A percentile compares a stretch with the other conserved stretches of the same genome.
Conservation (phyloP, 176 grass and related monocot genomes). For the Zizania latifolia region DNA sequence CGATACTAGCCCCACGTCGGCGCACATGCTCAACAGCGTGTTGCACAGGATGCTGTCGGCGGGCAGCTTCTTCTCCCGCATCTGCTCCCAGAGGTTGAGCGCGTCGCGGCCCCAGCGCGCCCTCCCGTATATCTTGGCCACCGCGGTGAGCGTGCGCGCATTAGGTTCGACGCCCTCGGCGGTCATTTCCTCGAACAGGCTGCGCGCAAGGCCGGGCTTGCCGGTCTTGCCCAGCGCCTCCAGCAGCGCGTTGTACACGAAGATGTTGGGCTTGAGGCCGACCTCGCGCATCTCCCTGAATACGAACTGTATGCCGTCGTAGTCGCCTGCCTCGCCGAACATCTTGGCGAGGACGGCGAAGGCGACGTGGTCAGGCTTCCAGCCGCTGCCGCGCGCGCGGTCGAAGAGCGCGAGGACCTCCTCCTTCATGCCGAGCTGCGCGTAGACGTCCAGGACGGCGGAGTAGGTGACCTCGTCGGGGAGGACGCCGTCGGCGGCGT, state of each 20-base stretch:
- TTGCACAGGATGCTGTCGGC: slow-evolving; percentile 86
- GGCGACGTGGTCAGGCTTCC: slow-evolving; percentile 72
- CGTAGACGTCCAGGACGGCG: slow-evolving; percentile 69
- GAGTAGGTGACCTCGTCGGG: slow-evolving; percentile 94
- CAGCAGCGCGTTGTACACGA: slow-evolving; percentile 91
- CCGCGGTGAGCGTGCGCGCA: slow-evolving; percentile 72
- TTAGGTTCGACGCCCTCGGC: slow-evolving; percentile 57
- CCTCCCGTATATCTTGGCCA: slow-evolving; percentile 87
- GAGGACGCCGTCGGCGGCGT: slow-evolving; percentile 45
- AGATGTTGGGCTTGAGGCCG: slow-evolving; percentile 63
- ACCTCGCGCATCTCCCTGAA: slow-evolving; percentile 65
- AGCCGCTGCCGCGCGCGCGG: slow-evolving; percentile 59
- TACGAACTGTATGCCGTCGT: slow-evolving; percentile 71
- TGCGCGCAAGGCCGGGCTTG: slow-evolving; percentile 57
- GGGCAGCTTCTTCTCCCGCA: slow-evolving; percentile 57
- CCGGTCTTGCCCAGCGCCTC: slow-evolving; percentile 68
- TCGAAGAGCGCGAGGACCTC: slow-evolving; percentile 80
- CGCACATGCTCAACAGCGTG: slow-evolving; percentile 91
- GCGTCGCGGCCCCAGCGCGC: slow-evolving; percentile 70
- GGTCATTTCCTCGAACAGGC: slow-evolving; percentile 82
- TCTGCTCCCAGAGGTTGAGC: slow-evolving; percentile 63
- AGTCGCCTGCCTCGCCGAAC: slow-evolving; percentile 75
- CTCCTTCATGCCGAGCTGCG: slow-evolving; percentile 53
- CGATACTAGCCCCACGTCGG: slow-evolving; percentile 54
- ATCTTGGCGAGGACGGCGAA: slow-evolving; percentile 81